Evolutionary conservation across 2,329 filamentous ascomycete genomes (phyloP).

Genomic region (Sarocladium oryzae): DNA sequence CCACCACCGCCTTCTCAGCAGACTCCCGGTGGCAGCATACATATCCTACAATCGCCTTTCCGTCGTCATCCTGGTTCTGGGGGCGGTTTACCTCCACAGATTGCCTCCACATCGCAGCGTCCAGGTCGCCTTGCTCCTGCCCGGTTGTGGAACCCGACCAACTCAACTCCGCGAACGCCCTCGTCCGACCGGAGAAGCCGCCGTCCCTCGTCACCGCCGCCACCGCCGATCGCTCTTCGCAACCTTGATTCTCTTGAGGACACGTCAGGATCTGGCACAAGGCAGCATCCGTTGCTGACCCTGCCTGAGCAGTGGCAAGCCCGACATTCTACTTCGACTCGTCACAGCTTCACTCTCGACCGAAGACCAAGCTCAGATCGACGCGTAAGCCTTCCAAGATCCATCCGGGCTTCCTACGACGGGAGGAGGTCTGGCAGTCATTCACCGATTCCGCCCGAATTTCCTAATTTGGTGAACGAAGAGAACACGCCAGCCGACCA

Average conservation of each 20-base stretch:
- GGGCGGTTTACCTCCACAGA: background rate
- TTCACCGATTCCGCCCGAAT: constrained; percentile 17
- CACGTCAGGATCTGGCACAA: constrained; percentile 30
- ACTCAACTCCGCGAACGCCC: constrained; percentile 46
- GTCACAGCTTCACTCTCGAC: constrained; percentile 47
- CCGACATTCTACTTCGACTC: constrained; percentile 32
- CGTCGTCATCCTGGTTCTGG: constrained; percentile 30
- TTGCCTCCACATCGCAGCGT: constrained; percentile 24
- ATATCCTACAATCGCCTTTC: constrained; percentile 28
- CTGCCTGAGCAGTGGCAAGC: constrained; percentile 43
- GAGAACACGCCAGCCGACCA: constrained; percentile 13
- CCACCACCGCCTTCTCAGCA: constrained; percentile 6
- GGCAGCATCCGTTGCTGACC: constrained; percentile 45
- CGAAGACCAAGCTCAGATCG: constrained; percentile 37
- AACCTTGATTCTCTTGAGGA: constrained; percentile 35
- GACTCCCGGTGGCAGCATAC: constrained; percentile 3
- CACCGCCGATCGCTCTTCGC: constrained; percentile 43
- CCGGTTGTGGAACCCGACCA: constrained; percentile 55
- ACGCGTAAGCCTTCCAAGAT: constrained; percentile 47
- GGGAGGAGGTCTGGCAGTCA: constrained; percentile 33
- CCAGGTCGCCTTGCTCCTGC: constrained; percentile 37
- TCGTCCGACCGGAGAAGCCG: constrained; percentile 16
- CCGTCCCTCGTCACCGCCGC: constrained; percentile 47
- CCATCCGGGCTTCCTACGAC: constrained; percentile 49
- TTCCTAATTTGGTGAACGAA: constrained; percentile 11